Evolutionary conservation across 768 basidiomycete genomes (phyloP).

Genomic region (Suillus weaverae): DNA sequence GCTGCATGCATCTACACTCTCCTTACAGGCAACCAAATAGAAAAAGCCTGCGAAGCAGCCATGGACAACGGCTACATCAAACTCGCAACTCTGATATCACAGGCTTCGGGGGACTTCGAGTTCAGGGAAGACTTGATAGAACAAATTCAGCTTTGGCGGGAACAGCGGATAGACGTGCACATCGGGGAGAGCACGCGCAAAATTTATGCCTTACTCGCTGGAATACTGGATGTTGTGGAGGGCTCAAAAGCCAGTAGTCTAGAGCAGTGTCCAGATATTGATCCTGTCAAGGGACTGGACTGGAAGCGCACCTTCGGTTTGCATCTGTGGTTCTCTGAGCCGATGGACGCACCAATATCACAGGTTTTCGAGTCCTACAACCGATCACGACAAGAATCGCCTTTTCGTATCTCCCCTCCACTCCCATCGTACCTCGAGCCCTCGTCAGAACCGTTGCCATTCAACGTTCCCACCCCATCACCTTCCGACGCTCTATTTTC

Average conservation of each 20-base stretch:
- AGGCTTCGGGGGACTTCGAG: constrained; percentile 75
- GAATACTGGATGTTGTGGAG: constrained; percentile 61
- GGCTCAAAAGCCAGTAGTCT: constrained; percentile 53
- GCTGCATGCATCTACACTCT: constrained; percentile 67
- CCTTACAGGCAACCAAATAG: constrained; percentile 87
- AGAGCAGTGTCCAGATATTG: constrained; percentile 55
- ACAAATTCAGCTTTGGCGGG: constrained; percentile 83
- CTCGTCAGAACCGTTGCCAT: constrained; percentile 28
- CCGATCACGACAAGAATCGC: constrained; percentile 36
- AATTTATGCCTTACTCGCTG: constrained; percentile 82
- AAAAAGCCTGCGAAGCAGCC: constrained; percentile 74
- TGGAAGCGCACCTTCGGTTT: constrained; percentile 95
- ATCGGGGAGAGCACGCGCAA: constrained; percentile 69
- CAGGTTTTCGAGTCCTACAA: constrained; percentile 69
- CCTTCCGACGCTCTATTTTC: constrained; percentile 76
- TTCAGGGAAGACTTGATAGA: constrained; percentile 71
- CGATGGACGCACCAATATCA: constrained; percentile 67
- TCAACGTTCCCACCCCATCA: constrained; percentile 45
- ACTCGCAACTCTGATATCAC: constrained; percentile 86
- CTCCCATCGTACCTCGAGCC: constrained; percentile 57
- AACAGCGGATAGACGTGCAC: constrained; percentile 70
- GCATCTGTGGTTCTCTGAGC: constrained; percentile 84
- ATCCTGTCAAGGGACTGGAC: constrained; percentile 73
- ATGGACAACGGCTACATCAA: constrained; percentile 76
- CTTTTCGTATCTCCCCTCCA: constrained; percentile 49